phyloP scores from a whole-genome alignment of 2,329 filamentous ascomycete species.

The Aspergillus unguis region DNA sequence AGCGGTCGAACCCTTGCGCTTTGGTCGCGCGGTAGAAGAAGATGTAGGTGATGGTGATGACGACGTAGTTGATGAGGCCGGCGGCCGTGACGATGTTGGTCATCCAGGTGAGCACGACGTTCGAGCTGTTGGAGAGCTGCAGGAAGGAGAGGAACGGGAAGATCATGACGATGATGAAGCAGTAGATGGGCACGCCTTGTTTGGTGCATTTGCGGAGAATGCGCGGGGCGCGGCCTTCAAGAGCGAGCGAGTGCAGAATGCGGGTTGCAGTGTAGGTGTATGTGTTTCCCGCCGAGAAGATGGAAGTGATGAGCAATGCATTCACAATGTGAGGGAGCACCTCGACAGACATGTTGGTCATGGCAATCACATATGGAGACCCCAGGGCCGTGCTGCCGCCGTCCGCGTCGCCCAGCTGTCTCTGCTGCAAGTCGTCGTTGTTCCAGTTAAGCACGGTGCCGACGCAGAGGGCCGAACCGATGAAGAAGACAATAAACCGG shows the following conservation, averaged over 20 bases:
- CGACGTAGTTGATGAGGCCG: conserved; percentile 59
- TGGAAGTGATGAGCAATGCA: conserved; percentile 52
- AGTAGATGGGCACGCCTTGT: conserved; percentile 60
- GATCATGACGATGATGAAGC: conserved; percentile 53
- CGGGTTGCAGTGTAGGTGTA: conserved; percentile 55
- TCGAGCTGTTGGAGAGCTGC: conserved; percentile 49
- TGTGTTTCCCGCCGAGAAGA: conserved; percentile 56
- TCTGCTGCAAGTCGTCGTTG: conserved; percentile 42
- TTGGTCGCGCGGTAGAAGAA: conserved; percentile 56
- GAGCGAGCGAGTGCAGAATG: conserved; percentile 51
- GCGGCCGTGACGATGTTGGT: conserved; percentile 57
- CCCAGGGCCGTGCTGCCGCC: conserved; percentile 49
- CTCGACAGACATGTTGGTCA: conserved; percentile 53
- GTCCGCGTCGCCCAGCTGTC: conserved; percentile 19
- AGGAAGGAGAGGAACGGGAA: conserved; percentile 56
- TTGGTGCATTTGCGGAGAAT: conserved; percentile 58
- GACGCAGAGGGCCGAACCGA: conserved; percentile 65
- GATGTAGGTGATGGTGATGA: conserved; percentile 59
- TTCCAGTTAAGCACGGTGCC: conserved; percentile 66
- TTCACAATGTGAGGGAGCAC: conserved; percentile 59
- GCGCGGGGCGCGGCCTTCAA: conserved; percentile 53
- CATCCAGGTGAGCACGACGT: conserved; percentile 54
- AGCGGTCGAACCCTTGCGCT: conserved; percentile 53
- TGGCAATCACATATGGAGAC: conserved; percentile 63
- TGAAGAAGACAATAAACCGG: conserved; percentile 68